Percentiles rank a stretch among this genome's conserved stretches.
Conservation (phyloP, 2,329 filamentous ascomycete genomes). For the Monilinia polystroma region DNA sequence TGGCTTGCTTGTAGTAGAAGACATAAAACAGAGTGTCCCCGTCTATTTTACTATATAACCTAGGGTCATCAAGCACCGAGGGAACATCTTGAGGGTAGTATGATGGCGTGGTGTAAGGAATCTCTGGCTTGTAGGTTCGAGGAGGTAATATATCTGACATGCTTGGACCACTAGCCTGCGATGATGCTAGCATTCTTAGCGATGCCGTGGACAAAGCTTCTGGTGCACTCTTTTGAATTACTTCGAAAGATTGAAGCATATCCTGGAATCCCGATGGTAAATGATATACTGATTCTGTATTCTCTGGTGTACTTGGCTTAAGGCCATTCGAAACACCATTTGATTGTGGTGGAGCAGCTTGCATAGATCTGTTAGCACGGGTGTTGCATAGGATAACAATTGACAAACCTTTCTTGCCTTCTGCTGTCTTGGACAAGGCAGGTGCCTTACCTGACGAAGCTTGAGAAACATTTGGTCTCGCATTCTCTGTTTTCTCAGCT, state of each 20-base stretch:
- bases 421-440: conserved; percentile 45
- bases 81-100: conserved; percentile 94
- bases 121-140: conserved; percentile 79
- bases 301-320: conserved; percentile 43
- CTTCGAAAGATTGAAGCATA: conserved; percentile 85
- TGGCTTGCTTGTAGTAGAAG: conserved; percentile 97
- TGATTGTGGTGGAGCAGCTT: conserved; percentile 30
- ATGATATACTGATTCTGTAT: conserved; percentile 82
- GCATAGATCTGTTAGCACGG: conserved; percentile 26
- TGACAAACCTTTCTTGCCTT: conserved; percentile 48
- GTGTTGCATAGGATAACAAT: conserved; percentile 22
- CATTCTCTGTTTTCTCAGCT: conserved; percentile 47
- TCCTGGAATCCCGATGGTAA: conserved; percentile 86
- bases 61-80: conserved; percentile 84
- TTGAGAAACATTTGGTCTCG: conserved; percentile 33
- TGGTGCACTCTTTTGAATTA: conserved; percentile 52
- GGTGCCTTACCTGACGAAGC: conserved; percentile 37
- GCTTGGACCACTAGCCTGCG: conserved; percentile 72
- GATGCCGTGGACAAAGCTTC: conserved; percentile 56
- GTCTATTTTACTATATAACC: conserved; percentile 85
- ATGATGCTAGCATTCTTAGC: conserved; percentile 72
- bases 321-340: conserved; percentile 51
- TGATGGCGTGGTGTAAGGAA: conserved; percentile 72
- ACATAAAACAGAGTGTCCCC: conserved; percentile 97
- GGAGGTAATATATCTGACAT: conserved; percentile 75